Evolutionary conservation across 805 yeast genomes (phyloP).

Genomic region (Suhomyces faveliae): DNA sequence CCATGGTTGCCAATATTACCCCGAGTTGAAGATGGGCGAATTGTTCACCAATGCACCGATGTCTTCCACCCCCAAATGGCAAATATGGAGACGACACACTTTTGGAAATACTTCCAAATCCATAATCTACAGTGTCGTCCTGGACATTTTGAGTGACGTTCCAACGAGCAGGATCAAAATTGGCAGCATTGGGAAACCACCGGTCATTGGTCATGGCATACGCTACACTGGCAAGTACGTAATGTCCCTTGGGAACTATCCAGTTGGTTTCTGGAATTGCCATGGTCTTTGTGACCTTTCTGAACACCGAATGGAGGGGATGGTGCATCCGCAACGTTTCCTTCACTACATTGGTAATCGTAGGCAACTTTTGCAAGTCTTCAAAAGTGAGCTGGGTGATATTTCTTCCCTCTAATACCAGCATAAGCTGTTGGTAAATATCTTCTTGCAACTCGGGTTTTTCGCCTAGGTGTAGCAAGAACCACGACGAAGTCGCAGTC

Average conservation of each 20-base stretch:
- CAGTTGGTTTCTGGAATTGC: constrained; percentile 73
- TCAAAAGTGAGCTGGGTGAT: constrained; percentile 70
- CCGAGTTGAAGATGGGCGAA: constrained; percentile 94
- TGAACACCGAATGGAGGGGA: constrained; percentile 93
- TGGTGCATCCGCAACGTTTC: constrained; percentile 94
- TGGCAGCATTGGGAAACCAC: constrained; percentile 73
- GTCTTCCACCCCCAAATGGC: constrained; percentile 99
- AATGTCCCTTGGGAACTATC: constrained; percentile 85
- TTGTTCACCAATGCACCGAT: constrained; percentile 98
- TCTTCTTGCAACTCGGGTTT: constrained; percentile 81
- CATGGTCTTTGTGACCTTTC: constrained; percentile 78
- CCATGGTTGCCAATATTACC: constrained; percentile 68
- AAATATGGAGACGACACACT: constrained; percentile 94
- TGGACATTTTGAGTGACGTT: constrained; percentile 14
- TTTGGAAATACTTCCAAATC: constrained; percentile 90
- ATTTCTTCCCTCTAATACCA: constrained; percentile 49
- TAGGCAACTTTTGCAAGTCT: constrained; percentile 73
- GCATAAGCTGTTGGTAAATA: constrained; percentile 68
- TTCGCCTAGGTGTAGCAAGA: constrained; percentile 83
- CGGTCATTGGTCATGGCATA: constrained; percentile 74
- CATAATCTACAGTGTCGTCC: constrained; percentile 69
- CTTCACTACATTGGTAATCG: constrained; percentile 77
- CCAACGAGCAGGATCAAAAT: constrained; percentile 90
- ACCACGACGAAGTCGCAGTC: constrained; percentile 95
- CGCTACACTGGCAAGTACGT: constrained; percentile 92